Evolutionary conservation across 2,329 filamentous ascomycete species (phyloP).

Genomic region (Drechslerella dactyloides): DNA sequence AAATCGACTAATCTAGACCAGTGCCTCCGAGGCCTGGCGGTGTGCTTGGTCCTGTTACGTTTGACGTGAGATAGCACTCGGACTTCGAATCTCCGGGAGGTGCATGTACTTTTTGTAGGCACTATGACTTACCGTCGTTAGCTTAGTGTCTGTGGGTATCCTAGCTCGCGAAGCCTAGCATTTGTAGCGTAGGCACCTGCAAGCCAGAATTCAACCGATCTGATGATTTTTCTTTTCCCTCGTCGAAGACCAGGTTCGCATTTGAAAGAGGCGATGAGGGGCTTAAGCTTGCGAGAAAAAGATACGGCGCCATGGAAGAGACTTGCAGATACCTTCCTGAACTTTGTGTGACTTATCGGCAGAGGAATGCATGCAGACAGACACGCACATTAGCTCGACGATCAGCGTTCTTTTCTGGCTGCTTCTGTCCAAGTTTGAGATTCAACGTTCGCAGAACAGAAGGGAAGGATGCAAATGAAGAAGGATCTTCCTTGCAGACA

Average conservation of each 20-base stretch:
- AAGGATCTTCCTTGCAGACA: conserved; percentile 19
- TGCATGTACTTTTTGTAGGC: too few species aligned
- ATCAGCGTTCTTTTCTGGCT: conserved; percentile 30
- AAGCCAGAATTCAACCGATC: conserved; percentile 23
- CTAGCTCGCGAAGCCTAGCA: too few species aligned
- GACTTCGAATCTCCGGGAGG: conserved; percentile 25
- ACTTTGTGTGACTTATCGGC: conserved; percentile 42
- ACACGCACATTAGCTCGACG: conserved; percentile 21
- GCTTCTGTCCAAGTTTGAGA: conserved; percentile 43
- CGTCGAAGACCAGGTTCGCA: conserved; percentile 31
- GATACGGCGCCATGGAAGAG: conserved; percentile 33
- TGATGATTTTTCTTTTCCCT: background rate
- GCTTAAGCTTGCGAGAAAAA: background rate
- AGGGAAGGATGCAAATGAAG: background rate
- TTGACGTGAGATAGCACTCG: conserved; percentile 29
- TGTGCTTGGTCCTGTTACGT: conserved; percentile 15
- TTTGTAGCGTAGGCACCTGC: conserved; percentile 12
- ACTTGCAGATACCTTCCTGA: conserved; percentile 47
- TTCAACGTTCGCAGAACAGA: background rate
- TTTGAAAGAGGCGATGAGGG: background rate
- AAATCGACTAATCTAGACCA: conserved; percentile 40
- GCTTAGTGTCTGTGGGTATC: too few species aligned
- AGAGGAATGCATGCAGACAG: background rate
- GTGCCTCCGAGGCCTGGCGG: conserved; percentile 44
- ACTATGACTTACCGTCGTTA: too few species aligned